Conservation (phyloP, 495 filamentous ascomycete species). For the Daldinia decipiens region DNA sequence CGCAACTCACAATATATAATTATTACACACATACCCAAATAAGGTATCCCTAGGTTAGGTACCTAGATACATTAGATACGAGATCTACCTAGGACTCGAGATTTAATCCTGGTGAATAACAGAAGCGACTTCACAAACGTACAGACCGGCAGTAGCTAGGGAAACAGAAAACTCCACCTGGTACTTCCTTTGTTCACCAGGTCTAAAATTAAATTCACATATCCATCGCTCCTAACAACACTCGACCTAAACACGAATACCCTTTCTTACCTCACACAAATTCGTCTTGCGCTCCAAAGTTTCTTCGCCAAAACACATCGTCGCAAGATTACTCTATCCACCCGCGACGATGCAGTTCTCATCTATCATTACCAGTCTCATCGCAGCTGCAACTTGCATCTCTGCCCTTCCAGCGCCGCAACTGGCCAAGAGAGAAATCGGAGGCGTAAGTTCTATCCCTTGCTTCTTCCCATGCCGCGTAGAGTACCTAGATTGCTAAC, state of each 20-base stretch:
- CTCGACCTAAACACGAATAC: neutral
- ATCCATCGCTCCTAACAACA: constrained; percentile 9
- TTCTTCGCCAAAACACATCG: constrained; percentile 11
- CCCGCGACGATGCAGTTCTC: constrained; percentile 38
- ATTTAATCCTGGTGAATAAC: constrained; percentile 16
- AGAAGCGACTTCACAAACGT: constrained; percentile 12
- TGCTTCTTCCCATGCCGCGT: neutral
- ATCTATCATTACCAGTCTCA: constrained; percentile 30
- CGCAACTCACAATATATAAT: neutral
- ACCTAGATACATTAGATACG: neutral
- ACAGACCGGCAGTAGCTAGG: neutral
- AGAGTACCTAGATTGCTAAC: neutral
- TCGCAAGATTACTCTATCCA: neutral
- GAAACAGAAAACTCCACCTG: constrained; percentile 9
- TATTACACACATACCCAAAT: constrained; percentile 5
- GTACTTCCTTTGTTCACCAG: constrained; percentile 17
- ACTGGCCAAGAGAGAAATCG: constrained; percentile 44
- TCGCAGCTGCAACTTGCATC: constrained; percentile 31
- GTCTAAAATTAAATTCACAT: neutral
- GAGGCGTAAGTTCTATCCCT: constrained; percentile 47
- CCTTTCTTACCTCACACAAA: constrained; percentile 9
- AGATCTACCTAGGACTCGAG: constrained; percentile 16
- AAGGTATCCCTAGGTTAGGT: neutral
- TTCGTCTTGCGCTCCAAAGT: neutral
- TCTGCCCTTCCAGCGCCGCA: constrained; percentile 28